Conservation (phyloP, 305 asterid genomes). For the Salvia sclarea region DNA sequence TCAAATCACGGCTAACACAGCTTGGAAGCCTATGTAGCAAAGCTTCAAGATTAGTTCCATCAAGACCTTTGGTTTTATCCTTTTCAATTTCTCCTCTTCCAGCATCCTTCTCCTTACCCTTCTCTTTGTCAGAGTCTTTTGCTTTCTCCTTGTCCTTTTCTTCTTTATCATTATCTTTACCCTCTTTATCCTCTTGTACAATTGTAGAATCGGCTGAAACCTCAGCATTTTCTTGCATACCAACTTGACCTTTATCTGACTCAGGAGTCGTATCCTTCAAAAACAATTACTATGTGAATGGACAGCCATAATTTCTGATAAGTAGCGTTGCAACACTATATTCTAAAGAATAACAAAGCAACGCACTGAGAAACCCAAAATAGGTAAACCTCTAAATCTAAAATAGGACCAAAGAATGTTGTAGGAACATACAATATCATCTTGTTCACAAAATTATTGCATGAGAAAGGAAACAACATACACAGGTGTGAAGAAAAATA, state of each 20-base stretch:
- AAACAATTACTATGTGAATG: constrained; percentile 36
- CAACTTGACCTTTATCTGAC: constrained; percentile 59
- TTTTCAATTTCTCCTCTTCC: constrained; percentile 85
- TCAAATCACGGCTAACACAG: constrained; percentile 98
- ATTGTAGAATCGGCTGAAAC: constrained; percentile 60
- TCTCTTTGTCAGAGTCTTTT: constrained; percentile 53
- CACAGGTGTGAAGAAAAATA: constrained; percentile 15
- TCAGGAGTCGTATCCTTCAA: constrained; percentile 72
- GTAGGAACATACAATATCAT: constrained; percentile 14
- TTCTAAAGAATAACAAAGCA: constrained; percentile 22
- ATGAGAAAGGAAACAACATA: constrained; percentile 16
- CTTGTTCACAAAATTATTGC: constrained; percentile 10
- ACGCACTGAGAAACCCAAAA: constrained; percentile 25
- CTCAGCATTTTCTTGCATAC: constrained; percentile 58
- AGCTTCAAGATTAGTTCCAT: constrained; percentile 88
- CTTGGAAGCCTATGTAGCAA: constrained; percentile 95
- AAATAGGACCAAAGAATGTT: constrained; percentile 18
- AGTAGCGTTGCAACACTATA: constrained; percentile 21
- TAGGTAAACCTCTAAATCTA: constrained; percentile 1
- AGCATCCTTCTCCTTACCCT: constrained; percentile 82
- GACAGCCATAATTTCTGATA: constrained; percentile 15
- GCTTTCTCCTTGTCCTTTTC: constrained; percentile 74
- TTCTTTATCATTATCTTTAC: constrained; percentile 69
- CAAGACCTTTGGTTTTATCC: constrained; percentile 90
- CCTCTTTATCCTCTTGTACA: constrained; percentile 58